Percentiles rank a stretch among this genome's conserved stretches.
Evolutionary conservation across 257 asterid species (phyloP).

Genomic region (Linaria vulgaris): DNA sequence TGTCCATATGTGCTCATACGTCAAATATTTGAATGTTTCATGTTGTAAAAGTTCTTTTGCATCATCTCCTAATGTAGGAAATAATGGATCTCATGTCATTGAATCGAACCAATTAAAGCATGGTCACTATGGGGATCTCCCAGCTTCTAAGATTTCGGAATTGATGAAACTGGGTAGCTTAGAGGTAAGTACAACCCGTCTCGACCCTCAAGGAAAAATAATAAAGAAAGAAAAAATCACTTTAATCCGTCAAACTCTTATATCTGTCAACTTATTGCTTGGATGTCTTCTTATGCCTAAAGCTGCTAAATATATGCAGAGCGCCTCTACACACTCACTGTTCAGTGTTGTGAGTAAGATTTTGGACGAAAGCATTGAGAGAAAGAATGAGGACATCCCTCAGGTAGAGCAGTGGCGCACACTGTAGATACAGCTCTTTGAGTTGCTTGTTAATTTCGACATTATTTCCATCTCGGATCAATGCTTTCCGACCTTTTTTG

Average conservation of each 20-base stretch:
- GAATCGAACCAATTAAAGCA: conserved; percentile 50
- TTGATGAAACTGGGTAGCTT: conserved; percentile 65
- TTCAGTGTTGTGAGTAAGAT: conserved; percentile 56
- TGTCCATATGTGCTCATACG: neutral
- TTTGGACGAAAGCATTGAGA: conserved; percentile 81
- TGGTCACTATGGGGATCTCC: conserved; percentile 49
- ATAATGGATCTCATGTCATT: conserved; percentile 39
- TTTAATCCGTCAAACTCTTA: conserved; percentile 19
- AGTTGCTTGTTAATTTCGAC: conserved; percentile 19
- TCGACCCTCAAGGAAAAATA: neutral
- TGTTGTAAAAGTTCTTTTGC: conserved; percentile 16
- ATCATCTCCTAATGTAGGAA: conserved; percentile 45
- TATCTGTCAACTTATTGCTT: conserved; percentile 13
- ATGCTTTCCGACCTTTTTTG: too few relatives aligned
- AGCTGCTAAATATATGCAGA: conserved; percentile 49
- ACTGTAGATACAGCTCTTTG: conserved; percentile 22
- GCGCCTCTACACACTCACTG: conserved; percentile 68
- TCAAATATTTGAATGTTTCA: conserved; percentile 14
- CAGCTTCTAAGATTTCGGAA: conserved; percentile 67
- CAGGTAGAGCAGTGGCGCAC: conserved; percentile 50
- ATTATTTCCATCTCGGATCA: conserved; percentile 25
- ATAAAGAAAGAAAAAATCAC: neutral
- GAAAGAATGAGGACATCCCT: conserved; percentile 68
- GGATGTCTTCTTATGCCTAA: conserved; percentile 30
- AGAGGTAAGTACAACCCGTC: conserved; percentile 50